Base-by-base conservation (phyloP, 495 filamentous ascomycete genomes). In the Penicillium maclennaniae region DNA sequence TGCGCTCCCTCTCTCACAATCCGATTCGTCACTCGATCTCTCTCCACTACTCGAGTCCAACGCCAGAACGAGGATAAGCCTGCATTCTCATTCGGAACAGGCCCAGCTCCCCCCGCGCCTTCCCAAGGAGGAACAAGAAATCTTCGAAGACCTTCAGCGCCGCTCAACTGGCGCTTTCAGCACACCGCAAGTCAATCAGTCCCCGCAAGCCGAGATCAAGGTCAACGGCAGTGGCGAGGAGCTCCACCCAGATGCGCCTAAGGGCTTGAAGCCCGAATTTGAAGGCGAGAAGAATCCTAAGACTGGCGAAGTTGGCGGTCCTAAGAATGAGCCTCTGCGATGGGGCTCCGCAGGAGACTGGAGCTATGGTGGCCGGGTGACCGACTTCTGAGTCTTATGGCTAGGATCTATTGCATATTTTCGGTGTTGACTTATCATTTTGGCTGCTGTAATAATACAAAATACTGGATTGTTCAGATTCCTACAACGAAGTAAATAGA, bases 301-400 rank as follows among this genome's bases (percentile, higher is more conserved):
- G 75, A 98, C 93, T 3, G 95, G 95, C n/a, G 93, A 97, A 74
- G 79, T 95, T 40, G 93, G 92, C 6, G 93, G 93, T 14, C 93
- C 93, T 16, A 98, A 97, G 82, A 98, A 97, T 69, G 93, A 98
- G 72, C 93, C 93, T 40, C 58, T 97, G 60, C 78, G 92, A 48
- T 96, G 92, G 92, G 91, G 91, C 0, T 66, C 74, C 23, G 68
- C 59, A 3, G 87, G 89, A 1, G 93, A 98, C 73, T 98, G 91
- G 85, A 97, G 90, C 62, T 98, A 87, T 70, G 96, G 96, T 72
- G 93, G 93, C 36, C 76, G 93, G 49, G 92, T 93, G 21, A 97
- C 93, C 17, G 93, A 97, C 73, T 98, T 98, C 66, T 98, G 51
- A 60, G 45, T 19, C 28, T 21, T 15, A 17, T 20, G 34, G 16